phyloP scores from a whole-genome alignment of 2,329 filamentous ascomycete genomes.

The Alternaria atra region DNA sequence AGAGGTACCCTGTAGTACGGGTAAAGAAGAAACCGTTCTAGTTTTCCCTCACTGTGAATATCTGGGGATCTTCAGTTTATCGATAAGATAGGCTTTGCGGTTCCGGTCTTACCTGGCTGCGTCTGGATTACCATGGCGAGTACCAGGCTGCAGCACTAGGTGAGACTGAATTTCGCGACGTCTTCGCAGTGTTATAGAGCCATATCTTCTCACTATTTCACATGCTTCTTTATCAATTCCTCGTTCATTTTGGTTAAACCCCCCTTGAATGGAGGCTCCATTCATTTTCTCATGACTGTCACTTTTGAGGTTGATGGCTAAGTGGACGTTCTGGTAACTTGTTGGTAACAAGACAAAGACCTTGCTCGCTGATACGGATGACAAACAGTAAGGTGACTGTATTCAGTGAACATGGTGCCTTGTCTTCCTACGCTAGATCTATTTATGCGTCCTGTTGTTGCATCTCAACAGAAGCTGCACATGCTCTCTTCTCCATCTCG shows the following conservation, averaged over 20 bases:
- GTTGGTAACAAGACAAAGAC: too few relatives aligned
- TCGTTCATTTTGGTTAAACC: too few relatives aligned
- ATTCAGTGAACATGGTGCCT: too few relatives aligned
- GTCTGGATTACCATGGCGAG: background rate
- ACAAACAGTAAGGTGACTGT: background rate
- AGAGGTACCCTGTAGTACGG: background rate
- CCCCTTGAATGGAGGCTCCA: too few relatives aligned
- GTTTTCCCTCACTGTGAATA: background rate
- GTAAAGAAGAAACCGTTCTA: background rate
- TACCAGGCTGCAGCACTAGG: background rate
- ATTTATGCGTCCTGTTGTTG: slow-evolving; percentile 5
- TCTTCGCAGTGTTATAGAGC: too few relatives aligned
- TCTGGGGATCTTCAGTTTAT: background rate
- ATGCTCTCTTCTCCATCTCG: slow-evolving; percentile 34
- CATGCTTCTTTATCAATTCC: too few relatives aligned
- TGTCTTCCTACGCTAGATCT: background rate
- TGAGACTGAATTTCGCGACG: background rate
- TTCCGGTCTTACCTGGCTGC: background rate
- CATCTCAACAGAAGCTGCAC: slow-evolving; percentile 14
- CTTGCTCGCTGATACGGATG: too few relatives aligned
- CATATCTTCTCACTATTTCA: too few relatives aligned
- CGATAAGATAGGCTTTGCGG: background rate
- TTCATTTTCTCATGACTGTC: too few relatives aligned
- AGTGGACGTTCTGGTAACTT: too few relatives aligned
- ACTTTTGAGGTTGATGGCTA: too few relatives aligned